phyloP scores from a whole-genome alignment of 768 basidiomycete genomes.

The Tricholoma saponaceum region DNA sequence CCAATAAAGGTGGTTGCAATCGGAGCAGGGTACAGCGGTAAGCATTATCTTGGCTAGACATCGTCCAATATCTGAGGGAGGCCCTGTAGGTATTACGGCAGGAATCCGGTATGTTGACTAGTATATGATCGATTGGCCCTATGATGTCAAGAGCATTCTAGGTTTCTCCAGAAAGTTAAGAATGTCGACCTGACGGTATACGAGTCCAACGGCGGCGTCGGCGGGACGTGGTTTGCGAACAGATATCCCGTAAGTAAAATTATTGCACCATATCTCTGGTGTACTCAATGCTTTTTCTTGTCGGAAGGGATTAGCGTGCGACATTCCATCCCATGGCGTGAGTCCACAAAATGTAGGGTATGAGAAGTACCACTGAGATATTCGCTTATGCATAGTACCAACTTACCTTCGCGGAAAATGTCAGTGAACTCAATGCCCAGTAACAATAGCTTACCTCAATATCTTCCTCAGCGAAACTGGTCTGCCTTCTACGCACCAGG shows the following conservation, averaged over 20 bases:
- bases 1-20: conserved; percentile 53
- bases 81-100: conserved; percentile 42
- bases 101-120: conserved; percentile 43
- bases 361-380: conserved; percentile 3
- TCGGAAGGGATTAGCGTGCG: conserved; percentile 51
- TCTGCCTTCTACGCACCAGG: conserved; percentile 58
- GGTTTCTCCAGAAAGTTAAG: conserved; percentile 48
- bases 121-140: conserved; percentile 9
- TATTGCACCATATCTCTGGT: not conserved
- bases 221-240: conserved; percentile 60
- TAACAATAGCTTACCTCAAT: not conserved
- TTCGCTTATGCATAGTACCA: conserved; percentile 42
- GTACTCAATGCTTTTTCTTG: not conserved
- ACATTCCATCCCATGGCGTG: conserved; percentile 55
- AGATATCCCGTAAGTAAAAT: conserved; percentile 43
- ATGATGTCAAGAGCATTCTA: conserved; percentile 12
- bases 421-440: conserved; percentile 13
- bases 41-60: conserved; percentile 3
- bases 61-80: not conserved
- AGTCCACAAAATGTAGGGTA: conserved; percentile 10
- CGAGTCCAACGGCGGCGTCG: conserved; percentile 53
- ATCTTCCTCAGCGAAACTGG: conserved; percentile 45
- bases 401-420: conserved; percentile 53
- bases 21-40: conserved; percentile 58
- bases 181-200: conserved; percentile 56